phyloP scores from a whole-genome alignment of 2,329 filamentous ascomycete species.

The Trichoderma sp. region DNA sequence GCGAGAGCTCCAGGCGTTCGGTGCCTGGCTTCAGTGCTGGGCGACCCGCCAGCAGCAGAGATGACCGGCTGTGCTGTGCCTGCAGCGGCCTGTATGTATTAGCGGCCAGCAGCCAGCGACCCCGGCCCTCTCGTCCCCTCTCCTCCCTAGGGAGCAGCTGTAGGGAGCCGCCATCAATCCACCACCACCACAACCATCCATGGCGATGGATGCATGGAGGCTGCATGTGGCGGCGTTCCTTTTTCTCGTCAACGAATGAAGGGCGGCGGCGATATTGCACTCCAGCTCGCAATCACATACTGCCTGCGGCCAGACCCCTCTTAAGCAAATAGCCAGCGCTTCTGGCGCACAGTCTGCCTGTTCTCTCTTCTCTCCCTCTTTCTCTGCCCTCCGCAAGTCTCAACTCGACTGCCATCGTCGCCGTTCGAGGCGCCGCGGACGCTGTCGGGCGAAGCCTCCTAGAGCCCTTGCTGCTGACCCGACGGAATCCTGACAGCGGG shows the following conservation, averaged over 20 bases:
- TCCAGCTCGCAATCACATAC: conserved; percentile 15
- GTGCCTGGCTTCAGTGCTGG: too few species aligned
- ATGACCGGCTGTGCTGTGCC: too few species aligned
- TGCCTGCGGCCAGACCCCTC: conserved; percentile 11
- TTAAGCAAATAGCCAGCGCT: conserved; percentile 6
- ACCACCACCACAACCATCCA: too few species aligned
- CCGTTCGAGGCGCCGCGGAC: conserved; percentile 20
- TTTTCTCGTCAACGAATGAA: conserved; percentile 20
- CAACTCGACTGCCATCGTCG: conserved; percentile 18
- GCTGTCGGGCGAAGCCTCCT: conserved; percentile 23
- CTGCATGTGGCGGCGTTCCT: conserved; percentile 15
- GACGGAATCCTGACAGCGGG: conserved; percentile 13
- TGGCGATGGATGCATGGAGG: not conserved
- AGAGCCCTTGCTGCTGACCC: conserved; percentile 20
- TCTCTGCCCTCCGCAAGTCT: not conserved
- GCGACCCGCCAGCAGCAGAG: too few species aligned
- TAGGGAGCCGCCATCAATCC: conserved; percentile 20
- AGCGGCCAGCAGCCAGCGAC: too few species aligned
- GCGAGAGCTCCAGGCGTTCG: too few species aligned
- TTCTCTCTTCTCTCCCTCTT: not conserved
- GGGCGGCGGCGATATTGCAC: conserved; percentile 14
- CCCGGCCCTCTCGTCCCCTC: not conserved
- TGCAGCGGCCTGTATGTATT: too few species aligned
- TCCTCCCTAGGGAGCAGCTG: conserved; percentile 13
- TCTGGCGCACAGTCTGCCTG: not conserved